Evolutionary conservation across 345 rosid species (phyloP).

Genomic region (Rhizophora mangle): DNA sequence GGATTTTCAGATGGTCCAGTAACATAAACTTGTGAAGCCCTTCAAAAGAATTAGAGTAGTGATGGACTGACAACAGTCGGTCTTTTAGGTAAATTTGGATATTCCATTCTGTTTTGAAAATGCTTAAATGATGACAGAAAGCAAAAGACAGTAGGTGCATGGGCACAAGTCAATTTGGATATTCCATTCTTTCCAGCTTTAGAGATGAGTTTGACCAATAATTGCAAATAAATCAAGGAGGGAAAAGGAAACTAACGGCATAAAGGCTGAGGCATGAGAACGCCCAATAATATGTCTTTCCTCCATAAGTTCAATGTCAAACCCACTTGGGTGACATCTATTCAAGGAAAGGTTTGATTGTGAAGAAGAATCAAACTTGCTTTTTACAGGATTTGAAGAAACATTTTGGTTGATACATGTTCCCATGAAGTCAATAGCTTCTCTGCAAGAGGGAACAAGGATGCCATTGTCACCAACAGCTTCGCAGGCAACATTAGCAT

Average conservation of each 20-base stretch:
- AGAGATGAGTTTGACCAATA: neutral
- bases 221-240: neutral
- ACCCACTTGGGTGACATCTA: slow-evolving; percentile 39
- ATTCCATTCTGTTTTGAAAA: neutral
- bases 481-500: slow-evolving; percentile 20
- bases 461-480: slow-evolving; percentile 20
- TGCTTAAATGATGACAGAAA: slow-evolving; percentile 1
- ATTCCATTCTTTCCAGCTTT: neutral
- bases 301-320: slow-evolving; percentile 44
- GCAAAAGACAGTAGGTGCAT: neutral
- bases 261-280: slow-evolving; percentile 83
- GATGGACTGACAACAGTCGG: neutral
- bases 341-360: slow-evolving; percentile 74
- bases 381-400: slow-evolving; percentile 28
- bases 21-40: neutral
- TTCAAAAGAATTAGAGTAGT: neutral
- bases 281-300: slow-evolving; percentile 56
- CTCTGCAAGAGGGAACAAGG: slow-evolving; percentile 35
- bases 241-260: slow-evolving; percentile 46
- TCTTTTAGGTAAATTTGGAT: neutral
- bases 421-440: slow-evolving; percentile 79
- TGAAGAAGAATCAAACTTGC: slow-evolving; percentile 42
- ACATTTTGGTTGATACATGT: slow-evolving; percentile 32
- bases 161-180: neutral
- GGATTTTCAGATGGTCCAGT: neutral